Evolutionary conservation across 2,329 filamentous ascomycete species (phyloP).

Genomic region (Claviceps capensis): DNA sequence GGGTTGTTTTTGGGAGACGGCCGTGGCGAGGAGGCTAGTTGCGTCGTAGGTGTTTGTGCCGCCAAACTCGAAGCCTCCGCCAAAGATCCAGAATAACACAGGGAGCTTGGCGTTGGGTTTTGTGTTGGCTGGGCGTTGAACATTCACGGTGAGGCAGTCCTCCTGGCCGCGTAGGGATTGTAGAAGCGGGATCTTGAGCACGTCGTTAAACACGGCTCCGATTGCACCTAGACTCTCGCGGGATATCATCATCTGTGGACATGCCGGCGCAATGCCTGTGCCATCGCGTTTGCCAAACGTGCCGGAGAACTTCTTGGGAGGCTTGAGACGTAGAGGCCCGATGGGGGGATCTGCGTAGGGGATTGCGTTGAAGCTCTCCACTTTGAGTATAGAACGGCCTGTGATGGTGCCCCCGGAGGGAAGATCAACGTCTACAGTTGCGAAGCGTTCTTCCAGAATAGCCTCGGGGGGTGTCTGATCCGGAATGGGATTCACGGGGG

Average conservation of each 20-base stretch:
- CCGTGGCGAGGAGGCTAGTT: slow-evolving; percentile 21
- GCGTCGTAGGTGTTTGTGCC: neutral
- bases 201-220: slow-evolving; percentile 29
- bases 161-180: slow-evolving; percentile 42
- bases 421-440: slow-evolving; percentile 38
- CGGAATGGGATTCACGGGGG: slow-evolving; percentile 9
- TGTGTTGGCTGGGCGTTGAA: slow-evolving; percentile 45
- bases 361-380: slow-evolving; percentile 62
- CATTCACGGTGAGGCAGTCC: slow-evolving; percentile 49
- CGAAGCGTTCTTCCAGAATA: slow-evolving; percentile 23
- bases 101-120: slow-evolving; percentile 43
- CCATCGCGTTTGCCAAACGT: slow-evolving; percentile 48
- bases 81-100: slow-evolving; percentile 28
- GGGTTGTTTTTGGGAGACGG: slow-evolving; percentile 15
- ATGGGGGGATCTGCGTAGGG: slow-evolving; percentile 60
- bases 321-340: slow-evolving; percentile 52
- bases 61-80: slow-evolving; percentile 3
- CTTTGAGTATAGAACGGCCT: slow-evolving; percentile 27
- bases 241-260: slow-evolving; percentile 58
- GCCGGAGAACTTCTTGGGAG: slow-evolving; percentile 44
- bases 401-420: slow-evolving; percentile 44
- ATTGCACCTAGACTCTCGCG: slow-evolving; percentile 27
- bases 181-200: slow-evolving; percentile 44
- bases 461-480: slow-evolving; percentile 8
- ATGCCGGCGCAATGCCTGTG: slow-evolving; percentile 43